Evolutionary conservation across 805 yeast genomes (phyloP).

Genomic region (Candida piceae): DNA sequence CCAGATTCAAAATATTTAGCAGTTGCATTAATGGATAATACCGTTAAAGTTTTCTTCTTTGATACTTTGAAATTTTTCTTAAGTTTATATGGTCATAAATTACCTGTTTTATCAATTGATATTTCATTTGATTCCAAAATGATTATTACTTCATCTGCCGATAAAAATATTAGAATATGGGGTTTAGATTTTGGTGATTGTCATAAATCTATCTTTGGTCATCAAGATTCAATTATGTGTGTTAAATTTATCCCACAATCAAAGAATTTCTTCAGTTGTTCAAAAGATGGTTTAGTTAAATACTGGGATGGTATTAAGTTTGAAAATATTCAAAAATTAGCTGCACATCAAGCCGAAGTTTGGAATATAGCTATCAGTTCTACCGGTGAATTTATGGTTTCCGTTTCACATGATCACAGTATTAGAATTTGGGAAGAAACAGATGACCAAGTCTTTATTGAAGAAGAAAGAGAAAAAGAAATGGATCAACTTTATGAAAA

Average conservation of each 20-base stretch:
- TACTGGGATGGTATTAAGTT: constrained; percentile 99
- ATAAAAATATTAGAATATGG: constrained; percentile 96
- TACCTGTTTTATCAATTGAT: constrained; percentile 91
- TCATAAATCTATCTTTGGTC: constrained; percentile 94
- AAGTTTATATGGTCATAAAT: constrained; percentile 90
- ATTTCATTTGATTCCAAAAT: constrained; percentile 85
- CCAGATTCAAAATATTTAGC: constrained; percentile 77
- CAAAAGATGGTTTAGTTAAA: constrained; percentile 84
- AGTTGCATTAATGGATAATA: constrained; percentile 81
- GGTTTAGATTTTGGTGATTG: constrained; percentile 99
- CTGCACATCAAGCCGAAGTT: constrained; percentile 87
- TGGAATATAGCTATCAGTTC: constrained; percentile 84
- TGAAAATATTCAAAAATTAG: constrained; percentile 82
- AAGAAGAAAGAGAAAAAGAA: constrained; percentile 95
- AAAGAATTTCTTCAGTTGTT: constrained; percentile 84
- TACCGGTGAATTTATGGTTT: constrained; percentile 65
- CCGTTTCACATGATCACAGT: constrained; percentile 91
- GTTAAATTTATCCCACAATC: constrained; percentile 80
- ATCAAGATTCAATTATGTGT: constrained; percentile 90
- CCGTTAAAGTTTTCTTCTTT: constrained; percentile 89
- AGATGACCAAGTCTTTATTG: constrained; percentile 92
- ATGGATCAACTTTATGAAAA: constrained; percentile 87
- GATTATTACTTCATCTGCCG: constrained; percentile 91
- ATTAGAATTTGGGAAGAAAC: constrained; percentile 91
- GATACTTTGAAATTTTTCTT: constrained; percentile 85